A percentile compares a stretch with the other conserved stretches of the same genome.
Conservation (phyloP, 2,329 filamentous ascomycete genomes). For the Trichoderma aggressivum region DNA sequence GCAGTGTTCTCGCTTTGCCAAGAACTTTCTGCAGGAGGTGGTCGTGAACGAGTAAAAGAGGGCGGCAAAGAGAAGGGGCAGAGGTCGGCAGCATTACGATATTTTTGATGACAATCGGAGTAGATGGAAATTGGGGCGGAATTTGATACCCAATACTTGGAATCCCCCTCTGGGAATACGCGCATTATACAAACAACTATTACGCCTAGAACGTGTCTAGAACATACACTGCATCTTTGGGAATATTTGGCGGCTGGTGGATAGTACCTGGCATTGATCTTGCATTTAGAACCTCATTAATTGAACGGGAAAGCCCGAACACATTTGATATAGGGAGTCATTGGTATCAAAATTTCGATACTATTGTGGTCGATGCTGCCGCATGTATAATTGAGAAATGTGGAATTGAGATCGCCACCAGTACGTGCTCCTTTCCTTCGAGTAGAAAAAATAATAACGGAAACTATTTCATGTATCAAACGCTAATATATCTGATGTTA, state of each 20-base stretch:
- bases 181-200: not conserved
- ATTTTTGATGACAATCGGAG: conserved; percentile 7
- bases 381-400: no score
- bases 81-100: not conserved
- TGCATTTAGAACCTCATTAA: not conserved
- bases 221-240: not conserved
- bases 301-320: not conserved
- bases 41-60: conserved; percentile 26
- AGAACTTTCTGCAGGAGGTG: conserved; percentile 67
- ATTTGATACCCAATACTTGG: conserved; percentile 16
- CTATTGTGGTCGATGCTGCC: no score
- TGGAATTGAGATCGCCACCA: no score
- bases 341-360: no score
- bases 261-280: not conserved
- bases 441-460: no score
- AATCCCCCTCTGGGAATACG: not conserved
- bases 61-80: not conserved
- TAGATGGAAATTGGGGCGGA: not conserved
- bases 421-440: no score
- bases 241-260: not conserved
- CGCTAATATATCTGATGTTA: no score
- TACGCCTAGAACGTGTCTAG: conserved; percentile 10
- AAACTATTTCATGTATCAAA: no score
- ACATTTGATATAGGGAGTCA: not conserved
- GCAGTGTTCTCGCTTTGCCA: conserved; percentile 73